phyloP scores from a whole-genome alignment of 1,284 basidiomycete species.

The Cerioporus squamosus region DNA sequence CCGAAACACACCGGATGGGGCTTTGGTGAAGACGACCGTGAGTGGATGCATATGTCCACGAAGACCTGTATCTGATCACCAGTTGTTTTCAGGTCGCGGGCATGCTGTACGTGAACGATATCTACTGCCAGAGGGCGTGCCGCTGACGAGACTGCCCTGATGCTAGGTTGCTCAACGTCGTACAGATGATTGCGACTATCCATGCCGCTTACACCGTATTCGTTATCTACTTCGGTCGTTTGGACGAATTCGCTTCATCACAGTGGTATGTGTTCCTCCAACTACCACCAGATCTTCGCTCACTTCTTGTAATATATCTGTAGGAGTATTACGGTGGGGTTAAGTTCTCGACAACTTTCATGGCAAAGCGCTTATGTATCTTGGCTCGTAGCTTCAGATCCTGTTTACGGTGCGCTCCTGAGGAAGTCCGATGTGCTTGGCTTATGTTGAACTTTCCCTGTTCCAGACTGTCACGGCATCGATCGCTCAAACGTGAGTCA shows the following conservation, averaged over 20 bases:
- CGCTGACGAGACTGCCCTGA: neutral
- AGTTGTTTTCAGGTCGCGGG: slow-evolving; percentile 1
- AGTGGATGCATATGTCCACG: neutral
- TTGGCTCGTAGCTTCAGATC: slow-evolving; percentile 9
- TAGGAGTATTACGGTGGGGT: slow-evolving; percentile 17
- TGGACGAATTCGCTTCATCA: neutral
- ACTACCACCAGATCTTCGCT: neutral
- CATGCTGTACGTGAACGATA: slow-evolving; percentile 9
- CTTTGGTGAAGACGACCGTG: slow-evolving; percentile 1
- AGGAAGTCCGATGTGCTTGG: neutral
- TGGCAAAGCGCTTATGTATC: neutral
- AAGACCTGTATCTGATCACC: neutral
- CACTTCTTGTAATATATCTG: neutral
- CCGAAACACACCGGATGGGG: neutral
- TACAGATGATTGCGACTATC: slow-evolving; percentile 14
- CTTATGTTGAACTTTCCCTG: too few species aligned
- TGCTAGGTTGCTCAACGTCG: slow-evolving; percentile 9
- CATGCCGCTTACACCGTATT: slow-evolving; percentile 11
- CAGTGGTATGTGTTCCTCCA: too few species aligned
- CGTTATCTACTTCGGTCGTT: slow-evolving; percentile 7
- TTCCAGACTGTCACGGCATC: slow-evolving; percentile 7
- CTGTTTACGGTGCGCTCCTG: slow-evolving; percentile 5
- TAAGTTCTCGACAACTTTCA: too few species aligned
- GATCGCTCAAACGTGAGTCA: slow-evolving; percentile 12
- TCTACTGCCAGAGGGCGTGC: neutral